These are phyloP conservation scores for Pichia membranifaciens DNA, from an alignment of 805 yeast species.

Conservation along the genomic window DNA sequence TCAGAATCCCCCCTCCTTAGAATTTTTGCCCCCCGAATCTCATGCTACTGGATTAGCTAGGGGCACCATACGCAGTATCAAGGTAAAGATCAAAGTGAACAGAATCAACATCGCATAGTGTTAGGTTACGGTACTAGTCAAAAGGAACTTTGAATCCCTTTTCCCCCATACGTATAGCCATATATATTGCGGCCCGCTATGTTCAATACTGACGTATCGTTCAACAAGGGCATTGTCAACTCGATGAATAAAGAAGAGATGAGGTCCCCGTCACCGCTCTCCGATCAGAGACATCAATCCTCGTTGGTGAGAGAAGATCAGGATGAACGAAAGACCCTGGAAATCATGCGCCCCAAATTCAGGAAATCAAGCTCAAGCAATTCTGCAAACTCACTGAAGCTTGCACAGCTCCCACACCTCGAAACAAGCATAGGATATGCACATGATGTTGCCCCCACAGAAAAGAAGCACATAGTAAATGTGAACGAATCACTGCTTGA, in stretches of 20 bases:
- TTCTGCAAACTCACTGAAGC: constrained; percentile 8
- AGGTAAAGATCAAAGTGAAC: too few species aligned
- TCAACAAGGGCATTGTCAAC: too few species aligned
- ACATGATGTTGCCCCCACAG: not conserved
- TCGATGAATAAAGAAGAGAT: not conserved
- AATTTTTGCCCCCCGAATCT: too few species aligned
- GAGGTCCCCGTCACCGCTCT: not conserved
- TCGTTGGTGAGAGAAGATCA: not conserved
- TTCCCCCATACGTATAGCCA: too few species aligned
- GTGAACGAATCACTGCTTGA: constrained; percentile 10
- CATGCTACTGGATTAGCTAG: too few species aligned
- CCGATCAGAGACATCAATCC: not conserved
- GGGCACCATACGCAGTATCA: too few species aligned
- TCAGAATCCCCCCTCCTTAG: too few species aligned
- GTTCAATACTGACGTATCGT: too few species aligned
- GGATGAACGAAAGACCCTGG: not conserved
- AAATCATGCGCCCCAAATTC: constrained; percentile 10
- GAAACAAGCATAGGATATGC: constrained; percentile 7
- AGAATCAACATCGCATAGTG: too few species aligned
- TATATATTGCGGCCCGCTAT: too few species aligned
- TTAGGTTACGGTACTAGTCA: too few species aligned
- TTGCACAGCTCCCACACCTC: constrained; percentile 15
- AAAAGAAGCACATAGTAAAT: not conserved
- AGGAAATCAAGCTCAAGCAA: constrained; percentile 5
- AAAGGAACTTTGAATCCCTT: too few species aligned